Evolutionary conservation across 2,329 filamentous ascomycete genomes (phyloP), one percentile per base, ranked within the genome.

Genomic region (Ophiostoma fasciatum): DNA sequence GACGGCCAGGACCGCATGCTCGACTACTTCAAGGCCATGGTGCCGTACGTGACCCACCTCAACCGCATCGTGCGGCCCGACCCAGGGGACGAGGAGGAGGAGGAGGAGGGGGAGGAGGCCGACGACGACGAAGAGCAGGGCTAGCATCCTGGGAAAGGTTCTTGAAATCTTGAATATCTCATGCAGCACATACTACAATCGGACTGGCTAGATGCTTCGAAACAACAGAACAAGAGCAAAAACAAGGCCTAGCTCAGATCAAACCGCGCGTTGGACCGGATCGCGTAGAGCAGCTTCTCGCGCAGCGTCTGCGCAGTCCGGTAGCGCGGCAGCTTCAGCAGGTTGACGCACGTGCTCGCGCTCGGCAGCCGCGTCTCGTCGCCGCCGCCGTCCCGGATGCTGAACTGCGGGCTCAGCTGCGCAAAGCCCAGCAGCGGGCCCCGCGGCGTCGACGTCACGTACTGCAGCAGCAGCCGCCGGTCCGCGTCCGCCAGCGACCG

Each of bases 271-370:
- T 85, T 85, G 0, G 83, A 81, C 47, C 82, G 82, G 15, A 94
- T 74, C 8, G 88, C 88, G 57, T 94, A 94, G 35, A 96, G 60
- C 41, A 98, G 54, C 60, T 94, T 96, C 50, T 78, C 71, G 51
- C 71, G 77, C 49, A 98, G 54, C 20, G 64, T 68, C 40, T 62
- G 57, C 43, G 76, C 72, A 23, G 65, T 74, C 32, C 57, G 68
- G 56, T 96, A 98, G 45, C 78, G 73, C 7, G 90, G 90, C 46
- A 98, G 59, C 63, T 98, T 98, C 32, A 98, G 60, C 47, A 98
- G 54, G 53, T 98, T 98, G 20, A 96, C 84, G 49, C 90, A 98
- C 0, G 90, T 98, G 53, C 87, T 94, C 14, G 90, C 85, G 52
- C 84, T 96, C 3, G 90, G 90, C 44, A 94, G 60, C 40, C 90